These are phyloP conservation scores for Colletotrichum euphorbiae DNA, from an alignment of 2,329 filamentous ascomycete species.

Conservation along the genomic window DNA sequence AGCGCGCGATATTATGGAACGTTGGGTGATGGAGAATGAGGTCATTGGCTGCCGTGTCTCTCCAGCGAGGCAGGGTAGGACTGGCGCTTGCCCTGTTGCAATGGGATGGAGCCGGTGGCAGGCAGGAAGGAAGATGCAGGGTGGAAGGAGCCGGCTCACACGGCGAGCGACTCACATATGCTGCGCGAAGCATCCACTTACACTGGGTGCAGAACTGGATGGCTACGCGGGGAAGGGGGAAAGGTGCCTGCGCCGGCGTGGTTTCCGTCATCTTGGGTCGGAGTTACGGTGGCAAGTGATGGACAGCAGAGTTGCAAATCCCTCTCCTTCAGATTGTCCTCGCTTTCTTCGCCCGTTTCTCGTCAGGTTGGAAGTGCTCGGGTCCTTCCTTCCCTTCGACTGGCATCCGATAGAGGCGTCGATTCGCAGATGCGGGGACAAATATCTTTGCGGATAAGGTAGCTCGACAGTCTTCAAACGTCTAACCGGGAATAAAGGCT, in stretches of 20 bases:
- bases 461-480: no score
- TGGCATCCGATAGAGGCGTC: no score
- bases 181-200: constrained; percentile 88
- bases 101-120: not conserved
- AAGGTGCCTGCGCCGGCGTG: not conserved
- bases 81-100: constrained; percentile 1
- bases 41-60: constrained; percentile 6
- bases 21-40: constrained; percentile 18
- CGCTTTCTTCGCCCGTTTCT: no score
- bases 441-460: no score
- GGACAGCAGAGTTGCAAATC: no score
- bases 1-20: not conserved
- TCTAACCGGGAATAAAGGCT: no score
- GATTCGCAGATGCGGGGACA: no score
- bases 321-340: no score
- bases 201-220: constrained; percentile 96
- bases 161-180: constrained; percentile 73
- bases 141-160: not conserved
- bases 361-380: no score
- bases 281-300: no score
- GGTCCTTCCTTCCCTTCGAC: no score
- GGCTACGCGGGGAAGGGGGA: constrained; percentile 76
- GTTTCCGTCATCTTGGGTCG: constrained; percentile 20
- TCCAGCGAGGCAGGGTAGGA: not conserved
- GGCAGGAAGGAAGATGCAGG: not conserved